These are phyloP conservation scores for Casuarina cunninghamiana DNA, from an alignment of 306 rosid genomes.

Conservation along the genomic window DNA sequence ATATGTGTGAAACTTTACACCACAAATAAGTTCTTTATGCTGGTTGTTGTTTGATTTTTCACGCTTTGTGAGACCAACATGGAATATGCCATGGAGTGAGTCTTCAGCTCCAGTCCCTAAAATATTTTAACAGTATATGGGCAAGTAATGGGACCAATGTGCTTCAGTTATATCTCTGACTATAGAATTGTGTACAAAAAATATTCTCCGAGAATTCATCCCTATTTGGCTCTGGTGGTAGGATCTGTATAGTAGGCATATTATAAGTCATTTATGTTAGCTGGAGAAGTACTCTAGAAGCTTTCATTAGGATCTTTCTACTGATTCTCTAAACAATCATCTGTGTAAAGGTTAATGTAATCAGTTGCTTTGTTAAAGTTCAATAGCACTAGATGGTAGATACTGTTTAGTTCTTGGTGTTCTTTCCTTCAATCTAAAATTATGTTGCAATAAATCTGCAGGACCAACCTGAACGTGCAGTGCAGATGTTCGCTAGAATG, in stretches of 20 bases:
- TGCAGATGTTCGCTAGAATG: slow-evolving; percentile 75
- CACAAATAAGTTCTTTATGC: slow-evolving; percentile 8
- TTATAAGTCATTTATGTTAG: slow-evolving; percentile 21
- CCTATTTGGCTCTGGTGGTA: slow-evolving; percentile 16
- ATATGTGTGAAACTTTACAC: slow-evolving; percentile 18
- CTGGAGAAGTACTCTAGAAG: slow-evolving; percentile 19
- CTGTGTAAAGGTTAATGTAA: slow-evolving; percentile 12
- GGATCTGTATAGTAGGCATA: slow-evolving; percentile 11
- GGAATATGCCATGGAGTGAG: not conserved
- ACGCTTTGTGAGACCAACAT: slow-evolving; percentile 16
- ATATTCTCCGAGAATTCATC: slow-evolving; percentile 1
- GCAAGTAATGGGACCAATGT: slow-evolving; percentile 1
- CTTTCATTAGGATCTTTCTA: slow-evolving; percentile 21
- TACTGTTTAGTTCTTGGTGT: slow-evolving; percentile 21
- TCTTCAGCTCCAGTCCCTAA: not conserved
- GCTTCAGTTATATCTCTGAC: slow-evolving; percentile 8
- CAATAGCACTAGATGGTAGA: not conserved
- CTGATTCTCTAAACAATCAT: slow-evolving; percentile 19
- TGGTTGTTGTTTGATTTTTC: not conserved
- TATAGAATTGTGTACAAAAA: slow-evolving; percentile 8
- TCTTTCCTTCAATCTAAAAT: slow-evolving; percentile 22
- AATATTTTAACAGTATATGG: not conserved
- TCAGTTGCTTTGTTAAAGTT: not conserved
- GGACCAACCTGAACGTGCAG: slow-evolving; percentile 80
- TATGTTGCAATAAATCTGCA: slow-evolving; percentile 38